Base-by-base conservation (phyloP, 345 rosid genomes). In the Aquilaria sinensis region DNA sequence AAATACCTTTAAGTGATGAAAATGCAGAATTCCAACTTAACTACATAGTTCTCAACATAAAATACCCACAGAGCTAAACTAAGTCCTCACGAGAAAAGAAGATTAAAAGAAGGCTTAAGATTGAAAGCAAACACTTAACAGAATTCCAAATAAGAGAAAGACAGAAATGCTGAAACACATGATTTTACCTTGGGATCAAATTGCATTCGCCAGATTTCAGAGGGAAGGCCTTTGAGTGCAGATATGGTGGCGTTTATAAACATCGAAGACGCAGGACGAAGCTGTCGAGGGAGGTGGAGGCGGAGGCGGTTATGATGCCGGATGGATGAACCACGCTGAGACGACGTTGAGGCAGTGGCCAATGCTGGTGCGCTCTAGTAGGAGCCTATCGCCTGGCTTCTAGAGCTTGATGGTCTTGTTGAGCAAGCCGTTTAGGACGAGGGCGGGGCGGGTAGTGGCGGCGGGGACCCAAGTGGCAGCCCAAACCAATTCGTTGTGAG, bases 131-230 rank as follows among this genome's bases (percentile, higher is more conserved):
- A 51, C 5, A 51, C 12, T 23, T 2, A 37, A 37, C 43, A 11
- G 61, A 63, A 63, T 10, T 10, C 54, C 34, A 64, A 1, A 11
- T 15, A 57, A 2, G 33, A 29, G 32, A 48, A 37, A 33, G n/a
- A 31, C 23, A 0, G 29, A 16, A 6, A 53, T 14, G 47, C 23
- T 23, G 23, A 3, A 47, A 14, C 15, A 34, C 0, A 14, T 1
- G 1, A 58, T 45, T 10, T 0, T 29, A 91, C 99, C 99, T 77
- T 84, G 57, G 99, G 91, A 67, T 91, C 81, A 69, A 94, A 94
- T 74, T 83, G 85, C 99, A 94, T 81, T 66, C 90, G 96, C 97
- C 97, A 91, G 58, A 90, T 91, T 76, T 94, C 97, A 13, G 97
- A 88, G 9, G 99, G 97, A 10, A 96, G 96, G 66, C 92, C 97